Evolutionary conservation across 1,284 basidiomycete species (phyloP).

Genomic region (Pyrrhoderma lamaoense): DNA sequence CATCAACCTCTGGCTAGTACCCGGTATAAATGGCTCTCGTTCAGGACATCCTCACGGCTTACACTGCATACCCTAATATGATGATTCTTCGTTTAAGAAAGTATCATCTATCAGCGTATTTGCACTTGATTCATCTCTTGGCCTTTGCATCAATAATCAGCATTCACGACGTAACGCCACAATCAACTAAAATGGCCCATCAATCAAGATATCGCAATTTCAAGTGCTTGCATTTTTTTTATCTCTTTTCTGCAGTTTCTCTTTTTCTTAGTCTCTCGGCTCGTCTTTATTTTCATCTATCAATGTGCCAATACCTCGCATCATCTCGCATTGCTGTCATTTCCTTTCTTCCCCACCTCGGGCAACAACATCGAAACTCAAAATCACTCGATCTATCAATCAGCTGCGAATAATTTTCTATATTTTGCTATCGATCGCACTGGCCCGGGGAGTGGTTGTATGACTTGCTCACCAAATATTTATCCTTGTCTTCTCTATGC

Average conservation of each 20-base stretch:
- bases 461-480: constrained; percentile 1
- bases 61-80: neutral
- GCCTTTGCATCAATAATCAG: constrained; percentile 7
- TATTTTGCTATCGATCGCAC: constrained; percentile 5
- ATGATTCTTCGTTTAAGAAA: neutral
- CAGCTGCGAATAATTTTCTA: neutral
- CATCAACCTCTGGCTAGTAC: constrained; percentile 1
- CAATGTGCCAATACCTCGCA: constrained; percentile 15
- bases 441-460: constrained; percentile 1
- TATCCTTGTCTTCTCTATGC: constrained; percentile 1
- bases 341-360: constrained; percentile 4
- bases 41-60: constrained; percentile 17
- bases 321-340: constrained; percentile 16
- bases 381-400: neutral
- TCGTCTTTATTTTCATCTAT: constrained; percentile 8
- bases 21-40: constrained; percentile 14
- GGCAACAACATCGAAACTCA: constrained; percentile 3
- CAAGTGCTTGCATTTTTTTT: constrained; percentile 13
- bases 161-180: constrained; percentile 10
- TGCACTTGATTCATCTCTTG: constrained; percentile 17
- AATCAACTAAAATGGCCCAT: constrained; percentile 1
- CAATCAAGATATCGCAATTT: constrained; percentile 7
- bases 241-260: constrained; percentile 7
- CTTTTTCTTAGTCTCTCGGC: neutral
- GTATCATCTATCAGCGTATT: neutral